Base-by-base conservation (phyloP, 2,329 filamentous ascomycete species). In the Aschersonia sp. region DNA sequence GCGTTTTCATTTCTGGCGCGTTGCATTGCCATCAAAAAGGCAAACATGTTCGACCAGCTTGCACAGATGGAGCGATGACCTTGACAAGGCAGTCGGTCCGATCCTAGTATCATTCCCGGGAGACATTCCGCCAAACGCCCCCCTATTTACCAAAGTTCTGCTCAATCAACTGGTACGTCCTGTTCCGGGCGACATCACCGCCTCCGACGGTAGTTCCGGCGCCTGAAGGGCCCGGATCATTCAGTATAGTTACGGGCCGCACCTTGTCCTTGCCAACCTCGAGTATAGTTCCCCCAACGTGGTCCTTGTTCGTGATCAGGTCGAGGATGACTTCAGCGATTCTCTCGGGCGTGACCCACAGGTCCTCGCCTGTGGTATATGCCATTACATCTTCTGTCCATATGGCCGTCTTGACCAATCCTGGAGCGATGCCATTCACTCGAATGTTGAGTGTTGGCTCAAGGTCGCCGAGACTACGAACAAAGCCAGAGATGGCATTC, bases 321-420 rank as follows among this genome's bases (percentile, higher is more conserved):
- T 56, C 53, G 30, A 67, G 45, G 61, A 68, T 68, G 6, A 56
- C 60, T 12, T 57, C 52, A 22, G 64, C 64, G 2, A 67, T 63
- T 42, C 60, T 58, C 30, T 64, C 58, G 0, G 63, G 57, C 31
- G 58, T 59, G 6, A 63, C 58, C 64, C 63, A 68, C 5, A 46
- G 51, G 45, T 63, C 60, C 30, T 48, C 39, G 30, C 46, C 46
- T 7, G 60, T 53, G 7, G 67, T 45, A 46, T 54, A 56, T n/a
- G 49, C 51, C 55, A 63, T 50, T 52, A 66, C 67, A 43, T 67
- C 64, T 6, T 64, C 62, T 2, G 53, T 58, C 64, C 64, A 68
- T 31, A 68, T 45, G 12, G 65, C 64, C 22, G 66, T 68, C 43
- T 57, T 53, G 14, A 67, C 57, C 2, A 63, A 46, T 1, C 62